A percentile compares a stretch with the other conserved stretches of the same genome.
phyloP scores from a whole-genome alignment of 192 early-diverging fungal species.

The Backusella westeae region DNA sequence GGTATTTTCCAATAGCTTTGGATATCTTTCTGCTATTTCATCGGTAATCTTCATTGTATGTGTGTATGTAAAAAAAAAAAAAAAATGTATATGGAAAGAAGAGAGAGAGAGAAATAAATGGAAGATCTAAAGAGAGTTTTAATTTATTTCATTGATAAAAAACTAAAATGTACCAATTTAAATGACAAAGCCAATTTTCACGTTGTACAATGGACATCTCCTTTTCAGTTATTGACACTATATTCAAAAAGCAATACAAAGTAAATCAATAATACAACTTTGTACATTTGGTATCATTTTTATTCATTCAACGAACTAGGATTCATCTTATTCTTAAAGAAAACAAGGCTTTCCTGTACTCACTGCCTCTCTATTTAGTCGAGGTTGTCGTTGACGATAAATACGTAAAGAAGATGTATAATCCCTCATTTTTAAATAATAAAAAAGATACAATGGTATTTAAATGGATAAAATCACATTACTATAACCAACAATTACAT shows the following conservation, averaged over 20 bases:
- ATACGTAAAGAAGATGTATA: no score
- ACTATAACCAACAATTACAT: background rate
- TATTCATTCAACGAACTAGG: no score
- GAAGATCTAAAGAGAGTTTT: background rate
- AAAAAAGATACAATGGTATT: background rate
- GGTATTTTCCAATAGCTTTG: constrained; percentile 3
- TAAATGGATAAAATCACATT: background rate
- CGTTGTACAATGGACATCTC: background rate
- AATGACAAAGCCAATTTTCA: background rate
- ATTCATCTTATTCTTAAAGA: no score
- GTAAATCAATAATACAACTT: no score
- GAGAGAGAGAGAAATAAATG: background rate
- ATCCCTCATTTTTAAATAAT: no score
- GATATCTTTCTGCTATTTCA: constrained; percentile 18
- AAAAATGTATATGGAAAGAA: background rate
- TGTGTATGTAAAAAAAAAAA: background rate
- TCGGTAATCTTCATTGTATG: constrained; percentile 15
- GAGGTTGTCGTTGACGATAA: no score
- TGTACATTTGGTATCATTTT: no score
- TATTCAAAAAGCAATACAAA: background rate
- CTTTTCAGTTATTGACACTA: no score
- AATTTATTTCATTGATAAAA: background rate
- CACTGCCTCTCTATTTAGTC: no score
- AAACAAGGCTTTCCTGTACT: no score
- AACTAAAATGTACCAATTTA: background rate